A percentile compares a stretch with the other conserved stretches of the same genome.
Evolutionary conservation across 306 rosid species (phyloP).

Genomic region (Trifolium dubium): DNA sequence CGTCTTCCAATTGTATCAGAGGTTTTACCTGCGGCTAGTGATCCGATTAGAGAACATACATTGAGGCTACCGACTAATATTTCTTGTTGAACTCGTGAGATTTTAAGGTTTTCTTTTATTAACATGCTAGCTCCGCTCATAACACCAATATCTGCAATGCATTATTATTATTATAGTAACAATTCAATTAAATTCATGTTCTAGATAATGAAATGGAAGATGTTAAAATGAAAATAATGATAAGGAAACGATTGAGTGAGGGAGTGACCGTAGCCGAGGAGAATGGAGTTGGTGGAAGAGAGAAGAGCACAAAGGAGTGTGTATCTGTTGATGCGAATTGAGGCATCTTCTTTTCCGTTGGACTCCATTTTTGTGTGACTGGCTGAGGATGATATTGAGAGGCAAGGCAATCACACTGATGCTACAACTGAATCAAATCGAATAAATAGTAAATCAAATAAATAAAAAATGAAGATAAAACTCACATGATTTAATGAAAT

Average conservation of each 20-base stretch:
- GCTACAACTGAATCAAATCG: no score
- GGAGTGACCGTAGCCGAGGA: conserved; percentile 72
- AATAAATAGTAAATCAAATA: neutral
- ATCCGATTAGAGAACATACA: conserved; percentile 67
- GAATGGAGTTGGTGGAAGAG: conserved; percentile 72
- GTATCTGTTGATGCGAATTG: conserved; percentile 51
- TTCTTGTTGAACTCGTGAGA: conserved; percentile 58
- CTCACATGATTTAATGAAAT: neutral
- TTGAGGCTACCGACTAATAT: conserved; percentile 66
- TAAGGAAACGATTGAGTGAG: neutral
- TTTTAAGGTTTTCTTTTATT: conserved; percentile 59
- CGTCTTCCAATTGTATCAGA: conserved; percentile 70
- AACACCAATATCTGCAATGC: conserved; percentile 61
- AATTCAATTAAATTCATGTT: neutral
- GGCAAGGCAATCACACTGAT: no score
- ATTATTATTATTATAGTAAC: neutral
- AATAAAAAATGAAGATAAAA: neutral
- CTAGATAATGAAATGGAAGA: neutral
- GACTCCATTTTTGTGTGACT: neutral
- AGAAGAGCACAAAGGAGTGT: conserved; percentile 64
- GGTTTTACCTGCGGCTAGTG: conserved; percentile 76
- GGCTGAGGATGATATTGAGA: neutral
- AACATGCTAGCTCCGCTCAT: conserved; percentile 81
- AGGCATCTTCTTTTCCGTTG: neutral
- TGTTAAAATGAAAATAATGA: neutral